Base-by-base conservation (phyloP, 2,329 filamentous ascomycete species). In the Myriosclerotinia scirpicola region DNA sequence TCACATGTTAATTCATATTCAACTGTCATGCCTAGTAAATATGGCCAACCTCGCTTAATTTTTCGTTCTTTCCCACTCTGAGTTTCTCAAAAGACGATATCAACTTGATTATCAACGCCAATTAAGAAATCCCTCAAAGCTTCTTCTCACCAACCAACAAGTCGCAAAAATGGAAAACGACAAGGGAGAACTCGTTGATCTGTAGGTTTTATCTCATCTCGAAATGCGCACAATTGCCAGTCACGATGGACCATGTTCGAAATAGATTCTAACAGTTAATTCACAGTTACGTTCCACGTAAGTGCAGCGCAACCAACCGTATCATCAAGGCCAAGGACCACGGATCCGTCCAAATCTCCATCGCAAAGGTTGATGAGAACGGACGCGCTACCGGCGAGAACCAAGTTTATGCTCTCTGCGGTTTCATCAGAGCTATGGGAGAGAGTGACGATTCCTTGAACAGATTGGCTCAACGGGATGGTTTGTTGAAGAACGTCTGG, bases 241-340 rank as follows among this genome's bases (percentile, higher is more conserved):
- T 36, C 12, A 20, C 48, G 15, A n/a, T 36, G 48, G 40, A 42
- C 55, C 8, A 54, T 42, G 6, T n/a, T 55, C 7, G 15, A 66
- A 64, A 61, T 52, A 12, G 40, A 58, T 46, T 53, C 65, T 68
- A 61, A 68, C 26, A 9, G 36, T 66, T 54, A 56, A 44, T 54
- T 48, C 11, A 67, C 80, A 96, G 92, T 82, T 96, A 96, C 89
- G 91, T 97, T 87, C 93, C 93, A 81, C 92, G 94, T 87, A 98
- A 97, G 87, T 98, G 94, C 91, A 92, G 88, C 82, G 93, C 93
- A 77, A 97, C 94, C 82, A 96, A 96, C 92, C 92, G 95, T 85
- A 97, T 98, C 87, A 98, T 99, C 90, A 97, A 97, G 87, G 93
- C 95, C 86, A 97, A 98, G 87, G 95, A 99, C 85, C 95, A 99